Base-by-base conservation (phyloP, 2,329 filamentous ascomycete species). In the Aspergillus sp. region DNA sequence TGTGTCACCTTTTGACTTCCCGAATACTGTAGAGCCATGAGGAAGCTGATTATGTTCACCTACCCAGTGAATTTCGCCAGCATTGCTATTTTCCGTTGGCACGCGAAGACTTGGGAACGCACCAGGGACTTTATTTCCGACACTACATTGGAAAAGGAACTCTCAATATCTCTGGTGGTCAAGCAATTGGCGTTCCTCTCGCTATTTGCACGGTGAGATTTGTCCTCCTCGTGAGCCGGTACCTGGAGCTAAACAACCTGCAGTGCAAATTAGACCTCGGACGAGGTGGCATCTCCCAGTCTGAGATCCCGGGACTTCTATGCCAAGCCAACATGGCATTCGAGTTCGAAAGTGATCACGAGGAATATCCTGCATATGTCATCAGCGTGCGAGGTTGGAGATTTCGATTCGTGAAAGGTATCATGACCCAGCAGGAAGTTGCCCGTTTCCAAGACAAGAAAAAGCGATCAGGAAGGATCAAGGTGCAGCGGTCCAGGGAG, bases 271-370 rank as follows among this genome's bases (percentile, higher is more conserved):
- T 15, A n/a, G 2, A 21, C 10, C 3, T 19, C 10, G 58, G 39
- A n/a, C 21, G 23, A 43, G n/a, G 15, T n/a, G 47, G 54, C 10
- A 57, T 57, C 21, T 54, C 53, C 19, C 23, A 19, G 39, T 56
- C 51, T 32, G 53, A 60, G 38, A 57, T 60, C 25, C 53, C 54
- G 9, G 47, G 36, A 7, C 48, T 57, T 23, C 21, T 57, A 4
- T 23, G 53, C 2, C 53, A 60, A 39, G 39, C 21, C 25, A 57
- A 57, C 17, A 36, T 57, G 58, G 25, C 28, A 13, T 36, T 51
- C 36, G 51, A 57, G 13, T 38, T 52, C 38, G 36, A 47, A n/a
- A 3, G n/a, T n/a, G 13, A 15, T 12, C 28, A 30, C n/a, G 47
- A 21, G 13, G 13, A 45, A 12, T 47, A 57, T 13, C 39, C 13